Base-by-base conservation (phyloP, 345 rosid genomes). In the Acer saccharum region DNA sequence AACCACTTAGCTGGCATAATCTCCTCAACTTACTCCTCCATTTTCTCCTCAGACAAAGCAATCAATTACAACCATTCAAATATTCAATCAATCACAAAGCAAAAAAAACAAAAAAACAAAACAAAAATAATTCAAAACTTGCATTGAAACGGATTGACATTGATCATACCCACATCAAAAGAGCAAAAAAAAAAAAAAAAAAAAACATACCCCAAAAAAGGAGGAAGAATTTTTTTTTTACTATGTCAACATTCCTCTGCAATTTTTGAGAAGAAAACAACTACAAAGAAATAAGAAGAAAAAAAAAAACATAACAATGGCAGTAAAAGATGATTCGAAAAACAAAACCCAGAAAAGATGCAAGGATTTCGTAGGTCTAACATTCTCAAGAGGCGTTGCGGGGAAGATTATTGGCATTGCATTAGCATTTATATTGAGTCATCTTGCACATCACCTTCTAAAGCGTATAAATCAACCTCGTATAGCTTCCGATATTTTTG, bases 401-500 rank as follows among this genome's bases (percentile, higher is more conserved):
- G 84, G 87, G 65, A 90, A 87, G 80, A 65, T 89, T 58, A 44
- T 86, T 44, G 88, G 88, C 7, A 65, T 93, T 69, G 44, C 80
- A 0, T 62, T 81, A 23, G 74, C 85, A 7, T 91, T 84, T 74
- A 76, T 87, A 75, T 69, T 92, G 13, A 87, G 93, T 76, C 85
- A 90, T 80, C 72, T 89, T 68, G 83, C 86, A 9, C 97, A 94
- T 86, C 94, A 86, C 46, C 43, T 88, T 54, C 76, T 94, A 62
- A 88, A 82, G 89, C 95, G 93, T 69, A 54, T 89, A 3, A 84
- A 93, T 65, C 99, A 92, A 65, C 97, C 99, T 27, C 91, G 89
- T 65, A 89, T 96, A 54, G 83, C 93, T 77, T 89, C 98, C 17
- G 98, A 94, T 72, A 87, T 87, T 67, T 65, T 87, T 8, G 94